Percentiles rank a stretch among this genome's conserved stretches.
Conservation (phyloP, 2,329 filamentous ascomycete genomes). For the Fusarium begoniae region DNA sequence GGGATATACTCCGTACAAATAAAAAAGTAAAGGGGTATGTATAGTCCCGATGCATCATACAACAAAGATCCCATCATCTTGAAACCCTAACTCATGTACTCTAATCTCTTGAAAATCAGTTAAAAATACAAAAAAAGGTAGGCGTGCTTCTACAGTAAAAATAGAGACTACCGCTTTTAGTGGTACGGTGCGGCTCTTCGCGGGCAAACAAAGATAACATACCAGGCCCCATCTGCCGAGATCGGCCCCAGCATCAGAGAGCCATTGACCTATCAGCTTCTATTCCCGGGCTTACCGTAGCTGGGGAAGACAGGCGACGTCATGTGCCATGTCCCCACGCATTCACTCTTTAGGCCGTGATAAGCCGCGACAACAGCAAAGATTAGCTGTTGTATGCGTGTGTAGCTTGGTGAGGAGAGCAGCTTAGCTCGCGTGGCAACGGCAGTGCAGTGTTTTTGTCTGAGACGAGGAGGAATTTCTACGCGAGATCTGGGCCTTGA, state of each 20-base stretch:
- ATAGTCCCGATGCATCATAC: neutral
- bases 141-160: neutral
- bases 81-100: neutral
- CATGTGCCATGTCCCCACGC: slow-evolving; percentile 35
- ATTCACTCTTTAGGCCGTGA: slow-evolving; percentile 40
- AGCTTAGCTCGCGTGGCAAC: slow-evolving; percentile 20
- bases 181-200: slow-evolving; percentile 40
- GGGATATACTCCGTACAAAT: no score
- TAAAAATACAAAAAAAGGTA: neutral
- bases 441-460: slow-evolving; percentile 2
- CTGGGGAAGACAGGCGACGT: slow-evolving; percentile 35
- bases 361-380: slow-evolving; percentile 42
- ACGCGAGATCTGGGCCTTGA: slow-evolving; percentile 16
- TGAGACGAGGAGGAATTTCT: slow-evolving; percentile 4
- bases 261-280: slow-evolving; percentile 40
- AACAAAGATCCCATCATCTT: neutral
- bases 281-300: slow-evolving; percentile 9
- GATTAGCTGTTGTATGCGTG: slow-evolving; percentile 4
- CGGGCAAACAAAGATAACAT: slow-evolving; percentile 31
- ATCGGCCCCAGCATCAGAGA: slow-evolving; percentile 29
- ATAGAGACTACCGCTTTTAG: neutral
- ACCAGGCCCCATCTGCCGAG: slow-evolving; percentile 30
- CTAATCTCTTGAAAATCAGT: neutral
- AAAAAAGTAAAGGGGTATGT: neutral
- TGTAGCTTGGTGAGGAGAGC: slow-evolving; percentile 7